Base-by-base conservation (phyloP, 306 rosid genomes). In the Quercus agrifolia region DNA sequence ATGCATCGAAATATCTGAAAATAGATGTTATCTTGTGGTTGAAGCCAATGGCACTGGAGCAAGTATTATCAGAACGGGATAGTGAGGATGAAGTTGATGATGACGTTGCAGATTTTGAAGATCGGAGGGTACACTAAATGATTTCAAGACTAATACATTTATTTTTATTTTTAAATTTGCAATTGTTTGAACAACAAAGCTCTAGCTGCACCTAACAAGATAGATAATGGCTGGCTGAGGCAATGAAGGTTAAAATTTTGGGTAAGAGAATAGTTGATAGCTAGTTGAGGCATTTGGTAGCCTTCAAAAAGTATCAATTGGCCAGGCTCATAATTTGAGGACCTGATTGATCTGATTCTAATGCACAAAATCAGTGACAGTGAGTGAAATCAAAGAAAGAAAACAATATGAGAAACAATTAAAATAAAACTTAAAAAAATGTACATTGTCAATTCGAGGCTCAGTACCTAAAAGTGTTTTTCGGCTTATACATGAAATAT, bases 11-110 rank as follows among this genome's bases (percentile, higher is more conserved):
- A 61, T 41, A 58, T 58, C 54, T 76, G 19, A 46, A 74, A 25
- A 44, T 52, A 19, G 70, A 57, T 75, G 15, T 61, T 54, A 58
- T 25, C 58, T 81, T 70, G 44, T 82, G 71, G 78, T 82, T 89
- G 83, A 87, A 96, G 99, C 90, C 90, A 31, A 91, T 96, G 97
- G 64, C 83, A 52, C 64, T 74, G 77, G 97, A 89, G 62, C 94
- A 93, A 86, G 96, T 87, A 69, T 78, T 86, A 74, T 67, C 90
- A 13, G 92, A 86, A 52, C 76, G 83, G 77, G 98, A 93, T 74
- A 96, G 97, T 77, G 99, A 96, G 86, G 90, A 86, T 88, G 99
- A 96, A 86, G 89, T 88, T 44, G 97, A 96, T 68, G 91, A 91
- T 46, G 93, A 88, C 28, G 94, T 87, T 82, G 86, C 82, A 64